A percentile compares a stretch with the other conserved stretches of the same genome.
These are phyloP conservation scores for Xylaria sp. DNA, from an alignment of 2,329 filamentous ascomycete genomes.

Conservation along the genomic window DNA sequence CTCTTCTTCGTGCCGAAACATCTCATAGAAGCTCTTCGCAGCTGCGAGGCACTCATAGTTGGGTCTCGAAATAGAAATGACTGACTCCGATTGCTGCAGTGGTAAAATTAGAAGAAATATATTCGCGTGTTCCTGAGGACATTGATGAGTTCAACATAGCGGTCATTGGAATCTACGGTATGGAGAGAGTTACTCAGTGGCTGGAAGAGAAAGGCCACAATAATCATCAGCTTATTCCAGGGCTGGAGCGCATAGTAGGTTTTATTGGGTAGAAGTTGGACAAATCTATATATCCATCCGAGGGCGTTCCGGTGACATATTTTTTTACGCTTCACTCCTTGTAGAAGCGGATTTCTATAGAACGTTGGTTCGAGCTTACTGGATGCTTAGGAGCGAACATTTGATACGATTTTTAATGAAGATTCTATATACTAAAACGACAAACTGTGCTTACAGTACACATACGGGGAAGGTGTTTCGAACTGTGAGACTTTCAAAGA, in stretches of 20 bases:
- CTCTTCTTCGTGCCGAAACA: neutral
- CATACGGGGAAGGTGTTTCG: no score
- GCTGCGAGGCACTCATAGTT: neutral
- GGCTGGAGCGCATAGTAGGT: neutral
- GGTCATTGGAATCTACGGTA: slow-evolving; percentile 36
- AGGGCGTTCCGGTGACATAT: neutral
- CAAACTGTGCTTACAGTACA: no score
- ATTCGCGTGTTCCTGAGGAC: slow-evolving; percentile 32
- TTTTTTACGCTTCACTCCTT: no score
- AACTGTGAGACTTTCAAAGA: no score
- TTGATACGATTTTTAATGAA: no score
- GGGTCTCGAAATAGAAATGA: neutral
- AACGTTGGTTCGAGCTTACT: neutral
- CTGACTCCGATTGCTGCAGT: neutral
- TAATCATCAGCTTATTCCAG: slow-evolving; percentile 5
- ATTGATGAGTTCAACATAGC: slow-evolving; percentile 39
- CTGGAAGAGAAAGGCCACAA: slow-evolving; percentile 24
- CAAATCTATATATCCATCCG: neutral
- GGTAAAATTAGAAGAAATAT: slow-evolving; percentile 30
- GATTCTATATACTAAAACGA: no score
- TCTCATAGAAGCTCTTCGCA: neutral
- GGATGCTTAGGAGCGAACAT: neutral
- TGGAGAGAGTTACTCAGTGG: slow-evolving; percentile 38
- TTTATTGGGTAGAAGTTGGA: neutral
- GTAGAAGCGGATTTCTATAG: no score